A percentile compares a stretch with the other conserved stretches of the same genome.
Evolutionary conservation across 164 flowering plant species (phyloP).

Genomic region (Vitis riparia): DNA sequence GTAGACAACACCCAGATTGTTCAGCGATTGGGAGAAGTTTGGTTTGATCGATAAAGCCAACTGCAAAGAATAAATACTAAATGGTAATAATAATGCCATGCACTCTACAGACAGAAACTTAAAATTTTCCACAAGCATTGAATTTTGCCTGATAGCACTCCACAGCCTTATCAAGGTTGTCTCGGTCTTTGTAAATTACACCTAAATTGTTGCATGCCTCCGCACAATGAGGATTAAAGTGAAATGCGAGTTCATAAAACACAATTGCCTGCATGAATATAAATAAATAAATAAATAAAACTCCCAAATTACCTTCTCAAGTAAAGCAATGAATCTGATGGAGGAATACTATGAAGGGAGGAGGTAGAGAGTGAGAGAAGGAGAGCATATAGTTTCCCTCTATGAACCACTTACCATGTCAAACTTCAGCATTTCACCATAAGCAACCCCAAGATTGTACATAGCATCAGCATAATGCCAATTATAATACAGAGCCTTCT

Average conservation of each 20-base stretch:
- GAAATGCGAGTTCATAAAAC: slow-evolving; percentile 95
- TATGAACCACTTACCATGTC: slow-evolving; percentile 67
- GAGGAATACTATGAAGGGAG: not conserved
- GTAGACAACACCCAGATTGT: slow-evolving; percentile 98
- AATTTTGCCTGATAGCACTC: slow-evolving; percentile 89
- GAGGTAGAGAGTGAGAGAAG: not conserved
- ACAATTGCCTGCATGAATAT: slow-evolving; percentile 79
- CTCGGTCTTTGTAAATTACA: slow-evolving; percentile 93
- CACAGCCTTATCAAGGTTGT: slow-evolving; percentile 99
- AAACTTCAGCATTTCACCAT: slow-evolving; percentile 98
- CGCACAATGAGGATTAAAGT: slow-evolving; percentile 97
- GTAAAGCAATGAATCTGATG: not conserved
- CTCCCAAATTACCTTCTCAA: not conserved
- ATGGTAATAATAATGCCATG: not conserved
- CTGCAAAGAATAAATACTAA: slow-evolving; percentile 40
- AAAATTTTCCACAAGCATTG: not conserved
- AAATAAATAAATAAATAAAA: slow-evolving; percentile 9
- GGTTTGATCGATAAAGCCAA: slow-evolving; percentile 92
- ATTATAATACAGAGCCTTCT: slow-evolving; percentile 90
- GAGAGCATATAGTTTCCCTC: not conserved
- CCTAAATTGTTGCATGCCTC: slow-evolving; percentile 99
- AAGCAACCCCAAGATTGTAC: slow-evolving; percentile 99
- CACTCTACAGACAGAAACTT: not conserved
- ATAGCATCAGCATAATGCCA: slow-evolving; percentile 99
- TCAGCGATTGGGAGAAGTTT: slow-evolving; percentile 93